A percentile compares a stretch with the other conserved stretches of the same genome.
phyloP scores from a whole-genome alignment of 106 monocot genomes.

The Dioscorea zingiberensis region DNA sequence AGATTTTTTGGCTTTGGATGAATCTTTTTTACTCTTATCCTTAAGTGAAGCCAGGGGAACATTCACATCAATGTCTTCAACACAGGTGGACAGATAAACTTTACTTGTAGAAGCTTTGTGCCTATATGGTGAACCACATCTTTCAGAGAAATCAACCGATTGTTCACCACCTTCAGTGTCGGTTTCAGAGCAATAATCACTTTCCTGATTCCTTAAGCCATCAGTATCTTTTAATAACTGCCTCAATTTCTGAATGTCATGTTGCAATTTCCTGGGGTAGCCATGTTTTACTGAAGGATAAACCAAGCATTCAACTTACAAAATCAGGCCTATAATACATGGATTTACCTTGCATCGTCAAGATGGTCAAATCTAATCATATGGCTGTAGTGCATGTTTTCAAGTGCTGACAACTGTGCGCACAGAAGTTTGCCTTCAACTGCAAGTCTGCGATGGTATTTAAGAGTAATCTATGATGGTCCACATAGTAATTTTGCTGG shows the following conservation, averaged over 20 bases:
- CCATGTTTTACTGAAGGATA: slow-evolving; percentile 6
- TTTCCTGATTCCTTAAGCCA: slow-evolving; percentile 15
- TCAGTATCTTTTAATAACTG: slow-evolving; percentile 31
- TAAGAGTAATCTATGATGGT: neutral
- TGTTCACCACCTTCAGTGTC: slow-evolving; percentile 66
- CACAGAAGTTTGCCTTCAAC: slow-evolving; percentile 54
- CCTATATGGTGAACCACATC: slow-evolving; percentile 15
- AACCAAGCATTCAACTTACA: neutral
- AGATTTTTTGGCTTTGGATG: slow-evolving; percentile 27
- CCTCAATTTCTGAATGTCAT: slow-evolving; percentile 63
- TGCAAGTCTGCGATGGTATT: slow-evolving; percentile 53
- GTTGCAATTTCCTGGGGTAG: slow-evolving; percentile 69
- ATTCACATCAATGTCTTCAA: slow-evolving; percentile 43
- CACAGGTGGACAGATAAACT: neutral
- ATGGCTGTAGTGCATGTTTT: slow-evolving; percentile 98
- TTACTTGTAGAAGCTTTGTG: slow-evolving; percentile 9
- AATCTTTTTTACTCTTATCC: slow-evolving; percentile 23
- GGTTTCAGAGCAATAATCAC: slow-evolving; percentile 87
- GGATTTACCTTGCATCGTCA: slow-evolving; percentile 75
- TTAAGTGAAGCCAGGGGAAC: slow-evolving; percentile 49
- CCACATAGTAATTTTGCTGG: no score
- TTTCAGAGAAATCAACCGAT: slow-evolving; percentile 21
- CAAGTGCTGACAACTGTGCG: slow-evolving; percentile 67
- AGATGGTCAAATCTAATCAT: slow-evolving; percentile 97
- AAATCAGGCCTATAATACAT: neutral